Evolutionary conservation across 495 filamentous ascomycete genomes (phyloP).

Genomic region (Lophiostoma macrostomum): DNA sequence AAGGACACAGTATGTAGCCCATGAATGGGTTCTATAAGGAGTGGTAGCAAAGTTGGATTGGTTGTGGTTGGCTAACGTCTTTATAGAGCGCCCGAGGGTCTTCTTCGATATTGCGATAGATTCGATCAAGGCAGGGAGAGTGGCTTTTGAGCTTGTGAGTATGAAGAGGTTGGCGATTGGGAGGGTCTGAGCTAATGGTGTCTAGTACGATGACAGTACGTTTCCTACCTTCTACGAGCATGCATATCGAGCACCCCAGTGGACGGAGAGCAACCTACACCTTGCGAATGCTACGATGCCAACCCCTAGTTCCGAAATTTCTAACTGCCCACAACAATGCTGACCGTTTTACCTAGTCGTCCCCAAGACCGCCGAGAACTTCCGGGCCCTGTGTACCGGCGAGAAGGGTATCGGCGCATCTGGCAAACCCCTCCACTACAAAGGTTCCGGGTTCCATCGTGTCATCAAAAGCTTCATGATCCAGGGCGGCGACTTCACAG

Average conservation of each 20-base stretch:
- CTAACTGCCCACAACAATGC: background rate
- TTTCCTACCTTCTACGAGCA: background rate
- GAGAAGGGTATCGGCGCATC: conserved; percentile 79
- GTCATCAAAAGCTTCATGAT: conserved; percentile 99
- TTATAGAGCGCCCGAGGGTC: conserved; percentile 60
- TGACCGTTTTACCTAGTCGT: conserved; percentile 53
- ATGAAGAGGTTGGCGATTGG: background rate
- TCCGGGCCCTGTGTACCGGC: conserved; percentile 90
- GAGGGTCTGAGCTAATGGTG: background rate
- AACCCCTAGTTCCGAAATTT: no score
- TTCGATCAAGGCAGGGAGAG: conserved; percentile 63
- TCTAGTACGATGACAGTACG: conserved; percentile 33
- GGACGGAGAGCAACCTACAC: no score
- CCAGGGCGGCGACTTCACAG: conserved; percentile 98
- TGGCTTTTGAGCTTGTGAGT: conserved; percentile 76
- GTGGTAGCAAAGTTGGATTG: background rate
- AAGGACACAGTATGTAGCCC: conserved; percentile 8
- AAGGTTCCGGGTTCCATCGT: conserved; percentile 88
- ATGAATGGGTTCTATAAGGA: background rate
- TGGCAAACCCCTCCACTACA: conserved; percentile 88
- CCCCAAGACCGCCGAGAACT: conserved; percentile 94
- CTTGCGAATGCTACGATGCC: no score
- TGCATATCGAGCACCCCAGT: no score
- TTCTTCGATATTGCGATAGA: conserved; percentile 89
- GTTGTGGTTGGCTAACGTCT: background rate